Evolutionary conservation across 2,329 filamentous ascomycete genomes (phyloP).

Genomic region (Colletotrichum simmondsii): DNA sequence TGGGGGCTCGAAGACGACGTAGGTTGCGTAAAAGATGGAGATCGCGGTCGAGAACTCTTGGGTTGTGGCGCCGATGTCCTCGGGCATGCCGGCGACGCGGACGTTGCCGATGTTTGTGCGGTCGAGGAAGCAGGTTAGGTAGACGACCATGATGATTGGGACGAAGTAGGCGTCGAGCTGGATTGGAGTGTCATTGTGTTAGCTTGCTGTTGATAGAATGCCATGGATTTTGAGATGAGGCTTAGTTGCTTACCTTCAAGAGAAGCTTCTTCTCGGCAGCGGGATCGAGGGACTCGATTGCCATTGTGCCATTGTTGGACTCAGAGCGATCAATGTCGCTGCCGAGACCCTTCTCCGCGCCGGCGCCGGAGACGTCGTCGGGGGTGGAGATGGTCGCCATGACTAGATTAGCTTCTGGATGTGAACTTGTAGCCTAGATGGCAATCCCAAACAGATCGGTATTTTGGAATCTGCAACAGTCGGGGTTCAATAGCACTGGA

Average conservation of each 20-base stretch:
- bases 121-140: slow-evolving; percentile 65
- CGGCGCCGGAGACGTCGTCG: slow-evolving; percentile 7
- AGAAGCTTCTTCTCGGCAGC: slow-evolving; percentile 43
- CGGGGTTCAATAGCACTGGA: neutral
- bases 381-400: slow-evolving; percentile 18
- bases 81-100: slow-evolving; percentile 56
- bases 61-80: slow-evolving; percentile 52
- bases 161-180: slow-evolving; percentile 44
- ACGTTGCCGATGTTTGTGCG: slow-evolving; percentile 65
- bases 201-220: neutral
- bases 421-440: neutral
- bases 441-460: neutral
- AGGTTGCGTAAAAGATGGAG: slow-evolving; percentile 60
- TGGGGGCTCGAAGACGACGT: slow-evolving; percentile 55
- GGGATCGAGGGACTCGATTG: slow-evolving; percentile 41
- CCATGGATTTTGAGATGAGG: neutral
- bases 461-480: neutral
- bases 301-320: slow-evolving; percentile 14
- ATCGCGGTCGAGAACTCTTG: slow-evolving; percentile 54
- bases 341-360: slow-evolving; percentile 10
- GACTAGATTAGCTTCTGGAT: neutral
- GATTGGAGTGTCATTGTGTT: neutral
- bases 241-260: slow-evolving; percentile 35
- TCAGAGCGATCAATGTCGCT: slow-evolving; percentile 28
- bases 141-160: slow-evolving; percentile 64